Evolutionary conservation across 176 grass and related monocot genomes (phyloP), one percentile per base, ranked within the genome.

Genomic region (Oropetium thomaeum): DNA sequence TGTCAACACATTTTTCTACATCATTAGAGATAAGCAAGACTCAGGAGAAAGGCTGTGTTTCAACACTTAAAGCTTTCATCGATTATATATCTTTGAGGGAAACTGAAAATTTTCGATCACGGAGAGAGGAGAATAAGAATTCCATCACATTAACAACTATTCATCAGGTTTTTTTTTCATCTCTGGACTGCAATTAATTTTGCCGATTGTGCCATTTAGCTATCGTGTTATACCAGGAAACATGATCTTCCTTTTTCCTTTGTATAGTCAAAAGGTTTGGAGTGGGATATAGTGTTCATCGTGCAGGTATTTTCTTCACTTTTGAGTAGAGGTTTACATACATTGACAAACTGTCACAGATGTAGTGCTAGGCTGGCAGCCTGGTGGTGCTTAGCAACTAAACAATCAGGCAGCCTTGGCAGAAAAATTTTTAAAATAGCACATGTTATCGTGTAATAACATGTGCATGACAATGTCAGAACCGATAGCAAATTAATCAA

Each of bases 231-330:
- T 32, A 63, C 35, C 52, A 75, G 14, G 53, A 75, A 61, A 57
- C 23, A 49, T 63, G 28, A 71, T 74, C 45, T 70, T 31, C 67
- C 39, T 65, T 82, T 93, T 25, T 52, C 26, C 27, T 82, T 81
- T 89, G 75, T 75, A n/a, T n/a, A 97, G 94, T 93, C 94, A 66
- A 97, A 97, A 91, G 94, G 94, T 87, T 70, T 97, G 82, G 94
- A 97, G 77, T 93, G 94, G 94, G 94, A 97, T 91, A 65, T 81
- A 48, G 94, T 97, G 79, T 97, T 97, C 38, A 87, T 97, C 26
- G 90, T 93, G 34, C 89, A 97, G 90, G 94, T 97, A 93, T 86
- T 57, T 66, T 83, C 75, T 75, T 41, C 26, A 76, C 54, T 70
- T 34, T 58, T 73, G 7, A 65, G 58, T 26, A 78, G 22, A 22